These are phyloP conservation scores for Sugiyamaella lignohabitans DNA, from an alignment of 805 yeast species.

Conservation along the genomic window DNA sequence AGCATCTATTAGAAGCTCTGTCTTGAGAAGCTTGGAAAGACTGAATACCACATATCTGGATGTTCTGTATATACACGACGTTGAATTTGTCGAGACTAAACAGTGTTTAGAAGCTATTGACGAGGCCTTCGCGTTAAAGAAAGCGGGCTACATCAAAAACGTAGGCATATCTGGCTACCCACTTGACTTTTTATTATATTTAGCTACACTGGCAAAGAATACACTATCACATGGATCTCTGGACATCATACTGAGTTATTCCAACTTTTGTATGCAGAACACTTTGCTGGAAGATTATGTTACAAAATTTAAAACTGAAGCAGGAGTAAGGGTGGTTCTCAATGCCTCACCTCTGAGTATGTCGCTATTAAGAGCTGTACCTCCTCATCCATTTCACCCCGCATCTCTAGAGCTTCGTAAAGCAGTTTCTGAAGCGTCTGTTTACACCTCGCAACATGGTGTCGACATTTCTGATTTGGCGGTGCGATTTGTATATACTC, in stretches of 20 bases:
- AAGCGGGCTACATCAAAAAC: slow-evolving; percentile 53
- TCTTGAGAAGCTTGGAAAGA: slow-evolving; percentile 58
- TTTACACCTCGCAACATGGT: slow-evolving; percentile 39
- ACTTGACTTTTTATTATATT: slow-evolving; percentile 52
- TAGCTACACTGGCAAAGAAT: slow-evolving; percentile 38
- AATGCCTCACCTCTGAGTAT: slow-evolving; percentile 84
- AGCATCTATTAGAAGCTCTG: slow-evolving; percentile 52
- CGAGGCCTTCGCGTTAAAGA: slow-evolving; percentile 52
- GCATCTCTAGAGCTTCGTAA: slow-evolving; percentile 53
- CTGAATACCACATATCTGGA: slow-evolving; percentile 65
- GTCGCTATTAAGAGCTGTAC: slow-evolving; percentile 69
- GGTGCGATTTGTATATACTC: slow-evolving; percentile 61
- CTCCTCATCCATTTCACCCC: slow-evolving; percentile 76
- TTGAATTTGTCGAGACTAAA: slow-evolving; percentile 62
- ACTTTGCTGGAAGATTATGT: slow-evolving; percentile 46
- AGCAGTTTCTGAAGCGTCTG: slow-evolving; percentile 40
- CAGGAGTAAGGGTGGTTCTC: slow-evolving; percentile 52
- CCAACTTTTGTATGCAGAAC: slow-evolving; percentile 79
- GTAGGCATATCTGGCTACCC: slow-evolving; percentile 89
- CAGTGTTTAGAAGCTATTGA: slow-evolving; percentile 56
- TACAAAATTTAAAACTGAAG: slow-evolving; percentile 31
- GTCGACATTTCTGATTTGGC: slow-evolving; percentile 78
- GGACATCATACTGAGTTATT: slow-evolving; percentile 73
- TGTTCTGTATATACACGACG: slow-evolving; percentile 78
- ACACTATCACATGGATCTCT: slow-evolving; percentile 48